Conservation (phyloP, 2,329 filamentous ascomycete genomes). For the Colletotrichum ledebouriae region DNA sequence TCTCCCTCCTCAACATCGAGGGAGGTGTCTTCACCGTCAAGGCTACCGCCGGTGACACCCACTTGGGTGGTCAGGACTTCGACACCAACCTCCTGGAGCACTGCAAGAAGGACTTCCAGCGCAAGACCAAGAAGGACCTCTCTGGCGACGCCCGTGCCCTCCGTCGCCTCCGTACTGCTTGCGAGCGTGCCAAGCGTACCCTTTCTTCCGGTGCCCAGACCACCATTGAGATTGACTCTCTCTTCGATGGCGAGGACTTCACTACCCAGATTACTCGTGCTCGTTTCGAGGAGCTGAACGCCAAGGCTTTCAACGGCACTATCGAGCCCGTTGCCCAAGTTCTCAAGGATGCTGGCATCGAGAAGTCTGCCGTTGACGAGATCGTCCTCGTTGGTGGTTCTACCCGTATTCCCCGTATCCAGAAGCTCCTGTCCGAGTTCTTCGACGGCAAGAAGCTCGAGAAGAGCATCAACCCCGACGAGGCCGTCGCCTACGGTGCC, state of each 20-base stretch:
- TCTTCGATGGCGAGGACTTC: slow-evolving; percentile 98
- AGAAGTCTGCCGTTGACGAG: slow-evolving; percentile 95
- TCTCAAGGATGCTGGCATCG: slow-evolving; percentile 88
- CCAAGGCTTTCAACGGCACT: slow-evolving; percentile 93
- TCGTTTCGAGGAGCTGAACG: slow-evolving; percentile 98
- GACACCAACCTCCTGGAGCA: slow-evolving; percentile 95
- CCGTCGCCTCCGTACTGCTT: slow-evolving; percentile 95
- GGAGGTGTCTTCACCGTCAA: slow-evolving; percentile 99
- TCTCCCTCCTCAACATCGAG: slow-evolving; percentile 98
- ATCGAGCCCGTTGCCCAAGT: slow-evolving; percentile 97
- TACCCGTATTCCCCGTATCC: slow-evolving; percentile 98
- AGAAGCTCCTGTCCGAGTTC: slow-evolving; percentile 99
- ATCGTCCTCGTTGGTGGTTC: slow-evolving; percentile 99
- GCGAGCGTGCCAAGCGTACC: slow-evolving; percentile 99
- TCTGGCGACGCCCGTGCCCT: slow-evolving; percentile 90
- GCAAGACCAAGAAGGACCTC: slow-evolving; percentile 86
- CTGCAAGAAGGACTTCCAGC: slow-evolving; percentile 94
- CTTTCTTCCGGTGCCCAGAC: slow-evolving; percentile 97
- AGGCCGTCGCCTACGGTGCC: slow-evolving; percentile 98
- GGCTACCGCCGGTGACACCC: slow-evolving; percentile 97
- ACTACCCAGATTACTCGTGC: slow-evolving; percentile 97
- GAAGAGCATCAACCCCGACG: slow-evolving; percentile 99
- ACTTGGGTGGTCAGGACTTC: slow-evolving; percentile 96
- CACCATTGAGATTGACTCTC: slow-evolving; percentile 97
- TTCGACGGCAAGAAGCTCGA: slow-evolving; percentile 99